These are phyloP conservation scores for Candida succiphila DNA, from an alignment of 805 yeast species.

Conservation along the genomic window DNA sequence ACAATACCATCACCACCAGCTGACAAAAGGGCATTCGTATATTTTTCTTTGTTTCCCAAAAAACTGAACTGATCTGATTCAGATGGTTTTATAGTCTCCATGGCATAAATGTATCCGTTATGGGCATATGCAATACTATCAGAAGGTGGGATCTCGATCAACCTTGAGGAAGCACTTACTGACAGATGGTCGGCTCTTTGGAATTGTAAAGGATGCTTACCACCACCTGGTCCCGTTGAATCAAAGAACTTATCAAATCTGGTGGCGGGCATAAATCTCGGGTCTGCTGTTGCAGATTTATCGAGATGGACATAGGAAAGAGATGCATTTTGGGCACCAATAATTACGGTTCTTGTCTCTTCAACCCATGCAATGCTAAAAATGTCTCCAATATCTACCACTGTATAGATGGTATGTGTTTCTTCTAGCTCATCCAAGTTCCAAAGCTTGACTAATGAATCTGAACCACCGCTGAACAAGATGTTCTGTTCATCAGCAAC, in stretches of 20 bases:
- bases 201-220: constrained; percentile 11
- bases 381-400: constrained; percentile 87
- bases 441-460: constrained; percentile 85
- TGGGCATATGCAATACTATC: constrained; percentile 79
- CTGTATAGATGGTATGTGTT: constrained; percentile 69
- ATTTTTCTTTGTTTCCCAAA: not conserved
- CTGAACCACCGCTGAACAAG: constrained; percentile 82
- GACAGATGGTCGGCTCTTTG: constrained; percentile 9
- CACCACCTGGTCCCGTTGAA: constrained; percentile 78
- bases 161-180: constrained; percentile 15
- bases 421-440: constrained; percentile 19
- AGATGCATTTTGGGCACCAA: constrained; percentile 91
- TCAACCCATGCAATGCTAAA: constrained; percentile 73
- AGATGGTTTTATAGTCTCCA: constrained; percentile 26
- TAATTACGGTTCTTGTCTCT: constrained; percentile 47
- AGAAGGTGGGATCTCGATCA: constrained; percentile 58
- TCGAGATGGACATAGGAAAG: constrained; percentile 57
- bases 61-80: constrained; percentile 6
- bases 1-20: constrained; percentile 91
- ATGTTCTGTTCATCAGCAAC: constrained; percentile 42
- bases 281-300: constrained; percentile 14
- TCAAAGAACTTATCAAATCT: constrained; percentile 83
- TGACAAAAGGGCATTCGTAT: constrained; percentile 35
- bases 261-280: constrained; percentile 43
- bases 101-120: constrained; percentile 78